Conservation (phyloP, 495 filamentous ascomycete genomes). For the Tuber microsphaerosporum region DNA sequence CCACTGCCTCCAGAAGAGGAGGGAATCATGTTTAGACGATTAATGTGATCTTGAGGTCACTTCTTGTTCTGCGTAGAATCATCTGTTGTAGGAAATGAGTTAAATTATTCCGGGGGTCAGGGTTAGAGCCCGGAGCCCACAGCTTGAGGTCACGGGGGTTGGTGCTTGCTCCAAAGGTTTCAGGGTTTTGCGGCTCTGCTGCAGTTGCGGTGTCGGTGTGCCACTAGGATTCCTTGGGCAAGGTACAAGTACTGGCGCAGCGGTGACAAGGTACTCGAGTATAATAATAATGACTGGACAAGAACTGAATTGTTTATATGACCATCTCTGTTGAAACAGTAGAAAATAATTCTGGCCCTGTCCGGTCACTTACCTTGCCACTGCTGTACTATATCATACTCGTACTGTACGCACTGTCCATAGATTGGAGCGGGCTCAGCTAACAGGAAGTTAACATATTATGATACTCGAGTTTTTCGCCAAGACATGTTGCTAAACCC, state of each 20-base stretch:
- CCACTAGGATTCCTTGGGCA: neutral
- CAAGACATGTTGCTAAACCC: neutral
- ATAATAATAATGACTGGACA: neutral
- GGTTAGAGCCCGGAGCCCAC: neutral
- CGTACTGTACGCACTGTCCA: too few species aligned
- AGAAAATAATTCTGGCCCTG: neutral
- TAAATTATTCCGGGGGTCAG: constrained; percentile 1
- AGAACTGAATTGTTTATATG: neutral
- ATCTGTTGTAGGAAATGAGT: neutral
- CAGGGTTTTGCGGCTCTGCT: too few species aligned
- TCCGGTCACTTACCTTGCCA: neutral
- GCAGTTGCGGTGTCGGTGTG: too few species aligned
- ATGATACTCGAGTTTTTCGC: too few species aligned
- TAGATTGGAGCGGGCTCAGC: neutral
- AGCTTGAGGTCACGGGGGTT: neutral
- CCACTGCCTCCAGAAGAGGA: constrained; percentile 7
- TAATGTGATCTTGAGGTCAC: neutral
- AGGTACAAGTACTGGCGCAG: too few species aligned
- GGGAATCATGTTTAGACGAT: constrained; percentile 9
- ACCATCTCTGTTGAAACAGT: neutral
- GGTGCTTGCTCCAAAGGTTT: neutral
- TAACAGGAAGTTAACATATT: neutral
- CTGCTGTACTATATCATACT: neutral
- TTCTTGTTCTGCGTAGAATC: neutral
- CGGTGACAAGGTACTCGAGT: too few species aligned